These are phyloP conservation scores for Lepiota venenata DNA, from an alignment of 768 basidiomycete species.

Conservation along the genomic window DNA sequence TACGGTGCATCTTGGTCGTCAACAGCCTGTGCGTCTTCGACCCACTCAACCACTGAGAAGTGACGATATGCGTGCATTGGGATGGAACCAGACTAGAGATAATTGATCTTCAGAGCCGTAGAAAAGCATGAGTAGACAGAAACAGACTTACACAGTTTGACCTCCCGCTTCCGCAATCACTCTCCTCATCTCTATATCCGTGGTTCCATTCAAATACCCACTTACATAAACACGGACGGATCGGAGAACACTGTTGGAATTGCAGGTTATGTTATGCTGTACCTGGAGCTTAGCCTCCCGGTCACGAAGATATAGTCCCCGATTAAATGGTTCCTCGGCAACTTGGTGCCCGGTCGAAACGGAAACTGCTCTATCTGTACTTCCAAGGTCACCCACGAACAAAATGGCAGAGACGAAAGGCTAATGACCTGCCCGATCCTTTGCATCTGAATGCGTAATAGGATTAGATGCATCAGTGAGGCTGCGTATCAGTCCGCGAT, in stretches of 20 bases:
- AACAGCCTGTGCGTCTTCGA: constrained; percentile 69
- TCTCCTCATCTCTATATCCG: constrained; percentile 78
- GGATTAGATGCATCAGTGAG: constrained; percentile 68
- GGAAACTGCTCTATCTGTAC: constrained; percentile 57
- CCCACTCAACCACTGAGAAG: constrained; percentile 66
- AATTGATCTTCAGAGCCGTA: neutral
- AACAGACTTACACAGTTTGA: constrained; percentile 46
- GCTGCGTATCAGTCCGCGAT: constrained; percentile 57
- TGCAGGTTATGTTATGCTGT: constrained; percentile 17
- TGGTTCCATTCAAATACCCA: constrained; percentile 67
- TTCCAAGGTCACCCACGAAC: neutral
- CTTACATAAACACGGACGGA: constrained; percentile 64
- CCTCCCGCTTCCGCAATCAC: constrained; percentile 68
- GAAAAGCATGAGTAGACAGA: neutral
- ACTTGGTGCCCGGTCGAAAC: constrained; percentile 69
- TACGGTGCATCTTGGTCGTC: constrained; percentile 43
- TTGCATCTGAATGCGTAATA: constrained; percentile 70
- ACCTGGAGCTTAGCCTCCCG: constrained; percentile 43
- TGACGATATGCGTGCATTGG: constrained; percentile 75
- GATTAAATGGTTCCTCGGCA: constrained; percentile 40
- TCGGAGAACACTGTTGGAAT: constrained; percentile 25
- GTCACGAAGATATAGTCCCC: constrained; percentile 35
- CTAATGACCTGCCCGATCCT: constrained; percentile 53
- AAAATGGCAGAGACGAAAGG: neutral
- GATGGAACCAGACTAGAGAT: constrained; percentile 36